phyloP scores from a whole-genome alignment of 345 rosid genomes.

The Orychophragmus violaceus region DNA sequence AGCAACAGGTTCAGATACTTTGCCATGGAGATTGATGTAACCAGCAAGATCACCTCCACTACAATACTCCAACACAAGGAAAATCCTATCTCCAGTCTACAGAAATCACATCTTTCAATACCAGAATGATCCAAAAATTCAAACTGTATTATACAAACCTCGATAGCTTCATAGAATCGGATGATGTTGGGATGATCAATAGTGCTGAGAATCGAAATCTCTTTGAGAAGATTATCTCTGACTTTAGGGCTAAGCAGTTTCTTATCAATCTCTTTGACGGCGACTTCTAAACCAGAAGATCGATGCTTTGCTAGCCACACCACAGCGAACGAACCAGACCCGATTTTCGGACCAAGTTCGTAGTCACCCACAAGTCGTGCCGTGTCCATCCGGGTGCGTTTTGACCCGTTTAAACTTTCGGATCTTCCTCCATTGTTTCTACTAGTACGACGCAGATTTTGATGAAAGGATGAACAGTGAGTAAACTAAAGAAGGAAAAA shows the following conservation, averaged over 20 bases:
- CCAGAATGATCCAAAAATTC: background rate
- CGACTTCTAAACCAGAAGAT: slow-evolving; percentile 46
- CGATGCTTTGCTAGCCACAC: slow-evolving; percentile 67
- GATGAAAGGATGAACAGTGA: background rate
- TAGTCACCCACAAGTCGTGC: slow-evolving; percentile 53
- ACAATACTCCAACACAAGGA: slow-evolving; percentile 73
- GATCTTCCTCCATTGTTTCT: slow-evolving; percentile 29
- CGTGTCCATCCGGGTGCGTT: slow-evolving; percentile 38
- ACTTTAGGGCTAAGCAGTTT: slow-evolving; percentile 56
- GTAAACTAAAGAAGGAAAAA: background rate
- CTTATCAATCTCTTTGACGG: slow-evolving; percentile 74
- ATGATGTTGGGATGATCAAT: slow-evolving; percentile 67
- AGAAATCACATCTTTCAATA: background rate
- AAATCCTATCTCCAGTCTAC: slow-evolving; percentile 61
- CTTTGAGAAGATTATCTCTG: slow-evolving; percentile 58
- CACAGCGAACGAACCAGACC: slow-evolving; percentile 74
- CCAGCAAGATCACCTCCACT: slow-evolving; percentile 81
- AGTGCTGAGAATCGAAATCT: slow-evolving; percentile 71
- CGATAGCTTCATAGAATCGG: slow-evolving; percentile 43
- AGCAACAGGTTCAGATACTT: slow-evolving; percentile 60
- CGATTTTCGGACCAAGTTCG: slow-evolving; percentile 58
- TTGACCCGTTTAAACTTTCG: slow-evolving; percentile 23
- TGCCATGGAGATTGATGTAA: slow-evolving; percentile 56
- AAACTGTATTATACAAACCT: slow-evolving; percentile 25
- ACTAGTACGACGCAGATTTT: background rate